phyloP scores from a whole-genome alignment of 257 asterid species.

The Solanum chilense region DNA sequence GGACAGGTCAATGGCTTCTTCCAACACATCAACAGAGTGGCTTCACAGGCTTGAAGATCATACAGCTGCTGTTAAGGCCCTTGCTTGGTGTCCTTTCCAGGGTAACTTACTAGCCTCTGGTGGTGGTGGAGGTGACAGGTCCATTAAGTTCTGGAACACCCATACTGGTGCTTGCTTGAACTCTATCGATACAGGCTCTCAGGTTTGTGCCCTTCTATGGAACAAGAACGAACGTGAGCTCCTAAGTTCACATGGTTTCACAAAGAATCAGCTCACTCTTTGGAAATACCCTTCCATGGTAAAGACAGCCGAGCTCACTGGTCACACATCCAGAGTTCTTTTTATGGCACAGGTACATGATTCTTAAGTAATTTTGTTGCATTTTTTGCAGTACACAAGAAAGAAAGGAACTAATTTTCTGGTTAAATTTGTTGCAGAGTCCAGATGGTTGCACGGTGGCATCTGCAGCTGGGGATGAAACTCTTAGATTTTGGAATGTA shows the following conservation, averaged over 20 bases:
- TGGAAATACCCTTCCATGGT: conserved; percentile 57
- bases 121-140: conserved; percentile 13
- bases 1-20: conserved; percentile 12
- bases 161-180: conserved; percentile 22
- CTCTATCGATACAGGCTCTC: conserved; percentile 10
- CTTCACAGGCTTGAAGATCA: conserved; percentile 22
- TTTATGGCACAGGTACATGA: conserved; percentile 35
- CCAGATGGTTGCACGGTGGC: conserved; percentile 62
- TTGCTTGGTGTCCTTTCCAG: conserved; percentile 29
- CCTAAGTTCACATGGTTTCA: conserved; percentile 37
- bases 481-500: conserved; percentile 44
- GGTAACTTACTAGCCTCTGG: conserved; percentile 16
- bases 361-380: neutral
- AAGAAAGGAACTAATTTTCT: neutral
- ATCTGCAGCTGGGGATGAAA: conserved; percentile 56
- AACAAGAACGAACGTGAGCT: conserved; percentile 11
- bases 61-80: conserved; percentile 28
- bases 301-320: conserved; percentile 38
- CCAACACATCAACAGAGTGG: conserved; percentile 9
- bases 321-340: conserved; percentile 57
- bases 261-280: conserved; percentile 38
- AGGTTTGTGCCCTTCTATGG: conserved; percentile 15
- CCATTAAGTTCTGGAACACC: conserved; percentile 13
- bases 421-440: conserved; percentile 13
- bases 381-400: neutral